These are phyloP conservation scores for Saccharomycopsis selenospora DNA, from an alignment of 805 yeast species.

Conservation along the genomic window DNA sequence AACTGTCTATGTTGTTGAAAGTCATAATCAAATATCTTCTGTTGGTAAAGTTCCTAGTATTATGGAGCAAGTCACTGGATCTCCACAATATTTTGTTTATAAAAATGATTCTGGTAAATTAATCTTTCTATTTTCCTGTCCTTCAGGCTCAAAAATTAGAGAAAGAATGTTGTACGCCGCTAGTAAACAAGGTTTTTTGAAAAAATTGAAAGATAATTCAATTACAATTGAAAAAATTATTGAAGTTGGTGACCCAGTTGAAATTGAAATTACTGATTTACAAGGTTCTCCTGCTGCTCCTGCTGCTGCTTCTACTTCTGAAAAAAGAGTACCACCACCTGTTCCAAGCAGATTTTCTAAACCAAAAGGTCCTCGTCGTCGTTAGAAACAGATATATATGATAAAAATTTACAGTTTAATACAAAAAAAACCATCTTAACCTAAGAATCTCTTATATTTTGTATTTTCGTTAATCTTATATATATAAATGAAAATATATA, in stretches of 20 bases:
- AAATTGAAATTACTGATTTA: conserved; percentile 50
- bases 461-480: too few species aligned
- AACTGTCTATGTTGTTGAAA: conserved; percentile 34
- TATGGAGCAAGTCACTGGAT: conserved; percentile 29
- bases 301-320: too few species aligned
- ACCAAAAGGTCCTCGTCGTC: conserved; percentile 21
- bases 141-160: conserved; percentile 81
- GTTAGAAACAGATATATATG: too few species aligned
- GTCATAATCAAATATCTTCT: conserved; percentile 24
- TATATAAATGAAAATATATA: neutral
- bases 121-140: conserved; percentile 79
- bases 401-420: too few species aligned
- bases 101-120: conserved; percentile 32
- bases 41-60: conserved; percentile 27
- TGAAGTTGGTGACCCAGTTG: conserved; percentile 70
- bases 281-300: too few species aligned
- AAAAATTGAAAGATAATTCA: conserved; percentile 36
- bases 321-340: neutral
- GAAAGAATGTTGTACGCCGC: conserved; percentile 93
- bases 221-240: conserved; percentile 40
- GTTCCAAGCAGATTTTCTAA: conserved; percentile 9
- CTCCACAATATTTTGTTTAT: conserved; percentile 56
- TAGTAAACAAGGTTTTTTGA: conserved; percentile 55
- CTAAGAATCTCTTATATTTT: too few species aligned
- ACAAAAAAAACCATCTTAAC: too few species aligned